These are phyloP conservation scores for Aspergillus homomorphus DNA, from an alignment of 495 filamentous ascomycete genomes.

Conservation along the genomic window DNA sequence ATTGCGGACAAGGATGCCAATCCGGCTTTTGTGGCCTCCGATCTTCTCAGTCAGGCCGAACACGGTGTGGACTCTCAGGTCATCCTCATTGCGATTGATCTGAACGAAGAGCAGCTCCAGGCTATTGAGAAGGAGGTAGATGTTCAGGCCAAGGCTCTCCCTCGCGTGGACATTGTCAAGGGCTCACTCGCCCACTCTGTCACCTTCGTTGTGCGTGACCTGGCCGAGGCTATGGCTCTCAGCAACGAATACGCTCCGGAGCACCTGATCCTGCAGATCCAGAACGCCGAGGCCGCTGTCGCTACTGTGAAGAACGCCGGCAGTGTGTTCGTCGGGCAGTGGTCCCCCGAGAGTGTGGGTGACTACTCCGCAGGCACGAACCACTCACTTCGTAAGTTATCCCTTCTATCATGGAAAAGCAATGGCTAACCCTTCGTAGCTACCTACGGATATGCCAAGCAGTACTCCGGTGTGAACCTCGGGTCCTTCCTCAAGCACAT, in stretches of 20 bases:
- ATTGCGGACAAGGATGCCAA: conserved; percentile 88
- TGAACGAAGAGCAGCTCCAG: conserved; percentile 63
- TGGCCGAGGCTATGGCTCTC: conserved; percentile 79
- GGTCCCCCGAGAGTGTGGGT: conserved; percentile 96
- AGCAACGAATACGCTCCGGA: conserved; percentile 97
- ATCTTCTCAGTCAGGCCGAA: conserved; percentile 92
- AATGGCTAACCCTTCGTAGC: conserved; percentile 49
- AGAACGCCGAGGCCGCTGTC: conserved; percentile 67
- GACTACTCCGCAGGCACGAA: conserved; percentile 98
- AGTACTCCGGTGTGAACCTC: conserved; percentile 96
- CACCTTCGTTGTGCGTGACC: conserved; percentile 73
- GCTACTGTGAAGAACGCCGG: conserved; percentile 88
- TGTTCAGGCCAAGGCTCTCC: conserved; percentile 80
- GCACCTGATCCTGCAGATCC: conserved; percentile 89
- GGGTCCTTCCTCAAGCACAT: conserved; percentile 96
- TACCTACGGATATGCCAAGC: conserved; percentile 95
- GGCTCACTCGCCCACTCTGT: conserved; percentile 90
- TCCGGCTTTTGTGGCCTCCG: conserved; percentile 92
- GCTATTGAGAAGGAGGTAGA: conserved; percentile 92
- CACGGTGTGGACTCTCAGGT: conserved; percentile 96
- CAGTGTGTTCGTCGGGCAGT: conserved; percentile 89
- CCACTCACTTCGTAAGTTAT: conserved; percentile 85
- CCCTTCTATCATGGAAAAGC: background rate
- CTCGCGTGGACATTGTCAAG: conserved; percentile 86
- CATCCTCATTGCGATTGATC: conserved; percentile 80